phyloP scores from a whole-genome alignment of 164 flowering plant species.

The Berberis vulgaris region DNA sequence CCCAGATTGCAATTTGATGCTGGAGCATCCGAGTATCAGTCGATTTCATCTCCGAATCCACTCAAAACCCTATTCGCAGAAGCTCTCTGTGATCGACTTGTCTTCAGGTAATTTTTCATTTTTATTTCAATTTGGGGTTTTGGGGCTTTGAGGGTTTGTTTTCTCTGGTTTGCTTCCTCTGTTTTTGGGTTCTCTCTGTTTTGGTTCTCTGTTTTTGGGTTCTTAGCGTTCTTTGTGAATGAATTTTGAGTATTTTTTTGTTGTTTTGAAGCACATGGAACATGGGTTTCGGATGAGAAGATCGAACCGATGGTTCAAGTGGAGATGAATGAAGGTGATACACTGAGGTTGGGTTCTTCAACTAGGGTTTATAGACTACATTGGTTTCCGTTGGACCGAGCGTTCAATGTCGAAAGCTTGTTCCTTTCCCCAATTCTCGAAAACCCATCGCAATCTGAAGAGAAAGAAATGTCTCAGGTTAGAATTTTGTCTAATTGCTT shows the following conservation, averaged over 20 bases:
- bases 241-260: not conserved
- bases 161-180: too few relatives aligned
- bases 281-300: slow-evolving; percentile 72
- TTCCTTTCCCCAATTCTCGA: slow-evolving; percentile 21
- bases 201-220: not conserved
- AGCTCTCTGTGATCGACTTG: slow-evolving; percentile 54
- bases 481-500: too few relatives aligned
- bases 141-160: too few relatives aligned
- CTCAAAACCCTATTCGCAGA: slow-evolving; percentile 36
- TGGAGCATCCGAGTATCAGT: slow-evolving; percentile 94
- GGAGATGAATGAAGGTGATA: slow-evolving; percentile 68
- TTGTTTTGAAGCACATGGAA: slow-evolving; percentile 60
- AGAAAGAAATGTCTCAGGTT: slow-evolving; percentile 4
- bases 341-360: slow-evolving; percentile 63
- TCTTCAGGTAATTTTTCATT: slow-evolving; percentile 49
- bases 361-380: slow-evolving; percentile 69
- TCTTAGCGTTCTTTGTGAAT: not conserved
- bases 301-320: slow-evolving; percentile 43
- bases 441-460: slow-evolving; percentile 16
- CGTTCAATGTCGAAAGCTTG: slow-evolving; percentile 47
- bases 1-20: slow-evolving; percentile 71
- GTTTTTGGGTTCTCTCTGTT: too few relatives aligned
- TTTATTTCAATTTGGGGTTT: too few relatives aligned
- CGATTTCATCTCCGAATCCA: slow-evolving; percentile 76
- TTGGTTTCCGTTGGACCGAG: slow-evolving; percentile 60